Evolutionary conservation across 345 rosid genomes (phyloP).

Genomic region (Eucalyptus erythrocorys): DNA sequence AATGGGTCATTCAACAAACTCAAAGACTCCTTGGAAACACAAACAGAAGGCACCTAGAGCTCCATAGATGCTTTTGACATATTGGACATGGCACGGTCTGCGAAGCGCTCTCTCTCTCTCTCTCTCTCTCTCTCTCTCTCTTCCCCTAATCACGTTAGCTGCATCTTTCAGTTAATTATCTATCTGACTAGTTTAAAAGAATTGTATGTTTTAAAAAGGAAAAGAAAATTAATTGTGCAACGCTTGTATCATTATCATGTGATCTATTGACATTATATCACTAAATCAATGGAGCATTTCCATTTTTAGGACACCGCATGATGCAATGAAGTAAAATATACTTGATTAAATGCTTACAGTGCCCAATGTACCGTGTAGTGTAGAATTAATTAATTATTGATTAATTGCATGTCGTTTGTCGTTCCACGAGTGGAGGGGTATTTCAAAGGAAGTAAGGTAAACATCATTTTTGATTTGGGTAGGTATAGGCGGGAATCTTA

Average conservation of each 20-base stretch:
- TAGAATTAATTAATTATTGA: background rate
- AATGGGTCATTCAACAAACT: background rate
- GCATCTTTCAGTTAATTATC: background rate
- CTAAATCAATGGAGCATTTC: background rate
- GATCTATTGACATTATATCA: background rate
- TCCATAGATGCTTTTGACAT: background rate
- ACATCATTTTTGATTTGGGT: background rate
- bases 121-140: background rate
- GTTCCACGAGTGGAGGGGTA: background rate
- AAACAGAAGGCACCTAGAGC: background rate
- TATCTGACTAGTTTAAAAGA: background rate
- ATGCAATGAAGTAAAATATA: background rate
- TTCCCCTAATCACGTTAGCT: background rate
- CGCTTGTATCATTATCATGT: background rate
- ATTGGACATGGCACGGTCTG: background rate
- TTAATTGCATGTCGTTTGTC: background rate
- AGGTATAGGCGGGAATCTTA: background rate
- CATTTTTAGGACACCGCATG: background rate
- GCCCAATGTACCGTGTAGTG: background rate
- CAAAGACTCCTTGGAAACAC: background rate
- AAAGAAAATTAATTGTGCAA: background rate
- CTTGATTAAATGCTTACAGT: background rate
- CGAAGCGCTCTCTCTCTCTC: background rate
- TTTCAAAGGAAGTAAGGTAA: background rate
- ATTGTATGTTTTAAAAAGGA: background rate